Evolutionary conservation across 2,329 filamentous ascomycete genomes (phyloP).

Genomic region (Talaromyces sp.): DNA sequence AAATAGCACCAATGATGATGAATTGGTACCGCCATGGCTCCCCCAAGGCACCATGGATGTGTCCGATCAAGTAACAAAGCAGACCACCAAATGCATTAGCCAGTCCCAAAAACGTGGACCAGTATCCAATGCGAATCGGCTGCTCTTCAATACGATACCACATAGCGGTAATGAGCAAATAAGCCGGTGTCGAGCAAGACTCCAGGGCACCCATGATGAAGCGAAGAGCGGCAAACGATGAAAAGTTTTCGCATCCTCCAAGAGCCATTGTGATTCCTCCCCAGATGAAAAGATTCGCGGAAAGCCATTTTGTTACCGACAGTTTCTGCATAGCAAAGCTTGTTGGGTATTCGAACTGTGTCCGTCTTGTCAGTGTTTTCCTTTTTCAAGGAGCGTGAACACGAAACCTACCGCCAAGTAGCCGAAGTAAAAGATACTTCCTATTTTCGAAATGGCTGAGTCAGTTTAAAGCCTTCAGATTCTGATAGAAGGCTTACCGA

Average conservation of each 20-base stretch:
- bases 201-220: slow-evolving; percentile 61
- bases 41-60: not conserved
- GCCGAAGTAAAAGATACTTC: not conserved
- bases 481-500: not conserved
- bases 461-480: not conserved
- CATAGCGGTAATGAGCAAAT: slow-evolving; percentile 50
- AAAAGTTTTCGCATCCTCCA: slow-evolving; percentile 48
- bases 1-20: not conserved
- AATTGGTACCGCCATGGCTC: not conserved
- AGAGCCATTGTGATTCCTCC: slow-evolving; percentile 52
- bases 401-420: not conserved
- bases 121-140: slow-evolving; percentile 50
- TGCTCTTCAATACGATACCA: slow-evolving; percentile 55
- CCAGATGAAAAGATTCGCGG: slow-evolving; percentile 51
- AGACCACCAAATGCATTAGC: not conserved
- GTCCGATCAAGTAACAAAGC: slow-evolving; percentile 1
- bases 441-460: not conserved
- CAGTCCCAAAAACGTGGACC: slow-evolving; percentile 32
- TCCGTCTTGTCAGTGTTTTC: not conserved
- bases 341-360: not conserved
- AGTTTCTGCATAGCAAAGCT: not conserved
- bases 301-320: slow-evolving; percentile 50
- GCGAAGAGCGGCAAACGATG: slow-evolving; percentile 48
- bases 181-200: slow-evolving; percentile 29
- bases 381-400: not conserved